These are phyloP conservation scores for Poterioochromonas sp. DNA, from an alignment of 352 stramenopile genomes.

Conservation along the genomic window DNA sequence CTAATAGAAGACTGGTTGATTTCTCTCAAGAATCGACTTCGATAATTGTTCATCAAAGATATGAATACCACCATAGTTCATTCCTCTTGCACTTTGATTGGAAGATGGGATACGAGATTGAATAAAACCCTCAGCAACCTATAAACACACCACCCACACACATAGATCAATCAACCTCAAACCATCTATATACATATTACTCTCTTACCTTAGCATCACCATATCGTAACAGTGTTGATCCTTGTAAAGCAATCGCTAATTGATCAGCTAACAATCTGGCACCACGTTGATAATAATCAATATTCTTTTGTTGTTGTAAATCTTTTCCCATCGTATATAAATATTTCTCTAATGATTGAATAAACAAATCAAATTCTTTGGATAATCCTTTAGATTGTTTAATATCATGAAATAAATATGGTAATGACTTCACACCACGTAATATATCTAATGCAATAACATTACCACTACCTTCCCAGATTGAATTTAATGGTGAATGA, in stretches of 20 bases:
- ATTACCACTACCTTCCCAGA: constrained; percentile 43
- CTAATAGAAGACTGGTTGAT: background rate
- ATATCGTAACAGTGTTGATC: background rate
- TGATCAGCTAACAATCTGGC: background rate
- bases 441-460: constrained; percentile 39
- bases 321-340: background rate
- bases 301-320: background rate
- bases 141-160: background rate
- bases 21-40: background rate
- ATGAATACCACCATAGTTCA: background rate
- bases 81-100: too few species aligned
- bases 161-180: background rate
- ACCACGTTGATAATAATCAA: background rate
- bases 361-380: background rate
- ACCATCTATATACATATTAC: too few species aligned
- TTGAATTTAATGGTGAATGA: constrained; percentile 39
- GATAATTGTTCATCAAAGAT: background rate
- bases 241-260: constrained; percentile 14
- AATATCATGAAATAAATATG: constrained; percentile 7
- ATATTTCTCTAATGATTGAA: background rate
- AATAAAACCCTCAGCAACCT: background rate
- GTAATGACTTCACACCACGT: background rate
- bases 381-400: background rate
- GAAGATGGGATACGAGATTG: too few species aligned
- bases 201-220: constrained; percentile 9